Conservation (phyloP, 306 rosid genomes). For the Cucurbita pepo region DNA sequence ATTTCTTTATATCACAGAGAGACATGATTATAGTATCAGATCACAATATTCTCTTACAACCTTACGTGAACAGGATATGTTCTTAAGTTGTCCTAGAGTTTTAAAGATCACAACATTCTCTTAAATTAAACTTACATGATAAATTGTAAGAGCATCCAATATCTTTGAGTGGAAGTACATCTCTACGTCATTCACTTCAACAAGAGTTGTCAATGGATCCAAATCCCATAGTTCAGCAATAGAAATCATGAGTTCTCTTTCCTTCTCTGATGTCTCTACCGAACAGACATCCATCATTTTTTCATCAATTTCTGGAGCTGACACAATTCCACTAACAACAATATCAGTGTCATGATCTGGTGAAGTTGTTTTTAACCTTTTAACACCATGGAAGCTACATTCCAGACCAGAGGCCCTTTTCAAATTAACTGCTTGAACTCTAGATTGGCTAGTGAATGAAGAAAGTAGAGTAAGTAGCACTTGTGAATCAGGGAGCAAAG, state of each 20-base stretch:
- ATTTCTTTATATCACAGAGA: not conserved
- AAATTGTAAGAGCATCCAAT: constrained; percentile 62
- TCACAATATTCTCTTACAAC: not conserved
- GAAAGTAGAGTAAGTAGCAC: constrained; percentile 54
- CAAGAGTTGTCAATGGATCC: constrained; percentile 18
- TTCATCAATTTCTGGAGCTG: constrained; percentile 16
- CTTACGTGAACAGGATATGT: not conserved
- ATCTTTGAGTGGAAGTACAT: constrained; percentile 48
- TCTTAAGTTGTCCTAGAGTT: not conserved
- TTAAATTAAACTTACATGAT: constrained; percentile 34
- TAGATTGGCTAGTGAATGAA: constrained; percentile 36
- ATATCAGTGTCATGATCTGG: constrained; percentile 39
- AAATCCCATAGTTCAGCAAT: constrained; percentile 62
- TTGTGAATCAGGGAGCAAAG: constrained; percentile 68
- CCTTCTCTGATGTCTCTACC: constrained; percentile 22
- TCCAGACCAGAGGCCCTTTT: constrained; percentile 39
- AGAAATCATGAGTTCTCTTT: constrained; percentile 23
- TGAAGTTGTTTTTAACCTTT: constrained; percentile 36
- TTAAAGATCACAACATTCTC: not conserved
- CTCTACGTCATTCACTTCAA: constrained; percentile 26
- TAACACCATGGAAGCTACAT: constrained; percentile 14
- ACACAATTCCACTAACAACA: constrained; percentile 51
- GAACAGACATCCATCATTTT: constrained; percentile 13
- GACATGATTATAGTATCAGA: not conserved
- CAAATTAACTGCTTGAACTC: constrained; percentile 13